A percentile compares a stretch with the other conserved stretches of the same genome.
phyloP scores from a whole-genome alignment of 164 flowering plant species.

The Kalanchoe fedtschenkoi region DNA sequence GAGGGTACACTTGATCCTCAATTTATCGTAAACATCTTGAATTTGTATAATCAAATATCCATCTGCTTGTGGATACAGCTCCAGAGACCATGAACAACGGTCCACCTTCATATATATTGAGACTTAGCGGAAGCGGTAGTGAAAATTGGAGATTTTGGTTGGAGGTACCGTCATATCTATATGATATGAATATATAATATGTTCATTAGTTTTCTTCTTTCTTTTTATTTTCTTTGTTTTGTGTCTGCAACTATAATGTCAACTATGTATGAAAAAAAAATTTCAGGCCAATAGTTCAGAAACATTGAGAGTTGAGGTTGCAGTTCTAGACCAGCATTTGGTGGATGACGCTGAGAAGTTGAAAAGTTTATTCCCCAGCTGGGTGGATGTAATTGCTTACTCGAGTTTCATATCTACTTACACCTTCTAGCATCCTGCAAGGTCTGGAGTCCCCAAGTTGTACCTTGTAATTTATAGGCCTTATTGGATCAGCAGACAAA shows the following conservation, averaged over 20 bases:
- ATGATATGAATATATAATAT: too few species aligned
- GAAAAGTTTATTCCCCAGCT: conserved; percentile 65
- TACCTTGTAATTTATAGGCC: too few species aligned
- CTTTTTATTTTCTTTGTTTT: neutral
- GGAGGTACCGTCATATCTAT: conserved; percentile 45
- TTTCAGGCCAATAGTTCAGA: conserved; percentile 69
- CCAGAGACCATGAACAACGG: conserved; percentile 53
- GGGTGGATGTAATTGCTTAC: conserved; percentile 80
- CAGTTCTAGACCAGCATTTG: conserved; percentile 65
- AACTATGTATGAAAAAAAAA: too few species aligned
- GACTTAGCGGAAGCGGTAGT: conserved; percentile 66
- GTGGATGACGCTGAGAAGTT: conserved; percentile 35
- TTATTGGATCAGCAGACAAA: too few species aligned
- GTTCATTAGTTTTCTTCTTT: too few species aligned
- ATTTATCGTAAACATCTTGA: neutral
- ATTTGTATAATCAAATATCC: conserved; percentile 1
- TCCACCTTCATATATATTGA: conserved; percentile 73
- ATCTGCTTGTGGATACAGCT: conserved; percentile 33
- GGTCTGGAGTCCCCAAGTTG: too few species aligned
- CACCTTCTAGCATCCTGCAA: conserved; percentile 33
- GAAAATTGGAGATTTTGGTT: conserved; percentile 93
- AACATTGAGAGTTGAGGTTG: conserved; percentile 58
- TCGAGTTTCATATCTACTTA: conserved; percentile 70
- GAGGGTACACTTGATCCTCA: neutral
- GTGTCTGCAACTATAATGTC: neutral